These are phyloP conservation scores for Crithidia sp. DNA, from an alignment of 208 protist species.

Conservation along the genomic window DNA sequence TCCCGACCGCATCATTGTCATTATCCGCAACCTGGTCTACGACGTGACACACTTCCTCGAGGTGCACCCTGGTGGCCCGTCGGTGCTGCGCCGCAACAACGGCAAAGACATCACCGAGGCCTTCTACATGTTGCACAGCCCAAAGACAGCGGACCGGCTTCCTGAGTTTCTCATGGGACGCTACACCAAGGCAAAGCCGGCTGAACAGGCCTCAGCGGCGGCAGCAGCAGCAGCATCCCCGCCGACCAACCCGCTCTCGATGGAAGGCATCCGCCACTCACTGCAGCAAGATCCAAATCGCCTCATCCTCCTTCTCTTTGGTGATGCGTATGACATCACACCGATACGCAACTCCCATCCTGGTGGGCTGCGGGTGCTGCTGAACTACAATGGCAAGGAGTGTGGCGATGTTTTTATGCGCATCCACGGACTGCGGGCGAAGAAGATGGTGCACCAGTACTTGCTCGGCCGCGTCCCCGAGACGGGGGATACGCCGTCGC, in stretches of 20 bases:
- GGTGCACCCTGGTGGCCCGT: conserved; percentile 79
- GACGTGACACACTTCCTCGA: conserved; percentile 79
- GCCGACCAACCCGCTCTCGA: conserved; percentile 14
- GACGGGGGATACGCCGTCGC: conserved; percentile 8
- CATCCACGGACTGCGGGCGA: conserved; percentile 63
- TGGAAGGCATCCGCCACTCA: conserved; percentile 29
- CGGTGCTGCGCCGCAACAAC: conserved; percentile 39
- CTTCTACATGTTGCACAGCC: conserved; percentile 42
- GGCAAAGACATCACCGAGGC: conserved; percentile 46
- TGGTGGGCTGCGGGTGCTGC: conserved; percentile 47
- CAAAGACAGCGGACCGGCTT: conserved; percentile 12
- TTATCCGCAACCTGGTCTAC: conserved; percentile 86
- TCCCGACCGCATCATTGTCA: conserved; percentile 31
- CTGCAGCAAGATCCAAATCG: conserved; percentile 31
- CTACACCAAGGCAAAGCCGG: conserved; percentile 7
- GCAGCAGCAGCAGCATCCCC: background rate
- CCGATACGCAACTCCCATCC: conserved; percentile 52
- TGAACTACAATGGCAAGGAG: conserved; percentile 62
- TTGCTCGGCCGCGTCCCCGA: conserved; percentile 45
- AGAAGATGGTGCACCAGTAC: conserved; percentile 41
- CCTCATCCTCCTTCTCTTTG: conserved; percentile 55
- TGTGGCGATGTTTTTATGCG: conserved; percentile 71
- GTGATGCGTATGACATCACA: conserved; percentile 62
- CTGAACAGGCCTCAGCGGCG: background rate
- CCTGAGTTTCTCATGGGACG: conserved; percentile 28